These are phyloP conservation scores for Xanthoceras sorbifolium DNA, from an alignment of 345 rosid genomes.

Conservation along the genomic window DNA sequence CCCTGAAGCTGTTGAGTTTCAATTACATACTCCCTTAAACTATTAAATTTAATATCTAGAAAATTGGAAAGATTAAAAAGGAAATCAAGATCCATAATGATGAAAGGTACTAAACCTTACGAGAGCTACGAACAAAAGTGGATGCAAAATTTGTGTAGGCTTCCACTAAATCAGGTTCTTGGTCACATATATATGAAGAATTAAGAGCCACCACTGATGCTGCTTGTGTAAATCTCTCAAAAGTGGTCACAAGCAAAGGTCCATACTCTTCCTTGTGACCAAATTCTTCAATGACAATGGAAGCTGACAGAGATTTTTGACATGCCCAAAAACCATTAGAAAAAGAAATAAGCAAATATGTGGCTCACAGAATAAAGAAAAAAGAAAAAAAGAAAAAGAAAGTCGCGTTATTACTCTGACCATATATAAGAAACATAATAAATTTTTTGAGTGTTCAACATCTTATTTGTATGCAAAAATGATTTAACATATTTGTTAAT, in stretches of 20 bases:
- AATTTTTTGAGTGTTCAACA: neutral
- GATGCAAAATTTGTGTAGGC: constrained; percentile 90
- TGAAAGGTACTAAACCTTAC: constrained; percentile 57
- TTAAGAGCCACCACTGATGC: constrained; percentile 80
- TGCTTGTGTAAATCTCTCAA: constrained; percentile 84
- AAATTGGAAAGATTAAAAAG: constrained; percentile 6
- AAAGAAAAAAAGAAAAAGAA: neutral
- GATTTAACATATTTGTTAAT: neutral
- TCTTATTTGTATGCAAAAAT: neutral
- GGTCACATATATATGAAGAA: constrained; percentile 94
- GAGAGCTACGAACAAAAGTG: constrained; percentile 68
- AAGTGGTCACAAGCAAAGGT: constrained; percentile 67
- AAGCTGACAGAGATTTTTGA: constrained; percentile 48
- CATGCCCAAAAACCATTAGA: neutral
- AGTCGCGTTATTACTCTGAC: neutral
- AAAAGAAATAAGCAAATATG: neutral
- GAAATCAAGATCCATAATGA: neutral
- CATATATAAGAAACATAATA: neutral
- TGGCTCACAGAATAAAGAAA: neutral
- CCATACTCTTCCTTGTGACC: constrained; percentile 85
- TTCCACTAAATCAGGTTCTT: constrained; percentile 97
- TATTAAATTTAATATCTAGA: neutral
- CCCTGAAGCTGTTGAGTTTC: neutral
- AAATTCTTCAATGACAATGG: constrained; percentile 89
- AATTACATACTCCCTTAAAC: constrained; percentile 3